Evolutionary conservation across 2,329 filamentous ascomycete genomes (phyloP).

Genomic region (Gyromitra esculenta): DNA sequence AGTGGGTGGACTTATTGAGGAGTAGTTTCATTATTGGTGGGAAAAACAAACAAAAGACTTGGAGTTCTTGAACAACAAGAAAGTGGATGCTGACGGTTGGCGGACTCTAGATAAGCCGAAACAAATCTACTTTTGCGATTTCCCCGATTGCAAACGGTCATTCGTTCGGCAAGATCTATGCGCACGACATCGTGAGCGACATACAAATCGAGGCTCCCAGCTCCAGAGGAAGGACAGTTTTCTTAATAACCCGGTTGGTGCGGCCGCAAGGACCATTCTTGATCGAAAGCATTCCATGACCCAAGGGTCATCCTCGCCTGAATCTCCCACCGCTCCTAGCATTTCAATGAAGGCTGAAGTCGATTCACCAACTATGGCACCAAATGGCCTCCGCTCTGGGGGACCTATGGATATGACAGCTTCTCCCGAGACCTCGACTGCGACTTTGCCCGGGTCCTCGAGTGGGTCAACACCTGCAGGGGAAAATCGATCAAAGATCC

Average conservation of each 20-base stretch:
- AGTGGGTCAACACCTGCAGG: constrained; percentile 41
- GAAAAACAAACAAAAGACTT: constrained; percentile 63
- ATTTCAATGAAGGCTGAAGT: constrained; percentile 54
- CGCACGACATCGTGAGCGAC: constrained; percentile 82
- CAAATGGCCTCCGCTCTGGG: constrained; percentile 39
- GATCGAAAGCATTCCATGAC: constrained; percentile 56
- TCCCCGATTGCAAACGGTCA: constrained; percentile 85
- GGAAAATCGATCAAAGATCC: constrained; percentile 51
- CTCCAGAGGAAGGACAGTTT: constrained; percentile 75
- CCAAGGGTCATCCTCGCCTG: constrained; percentile 57
- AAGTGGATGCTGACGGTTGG: constrained; percentile 44
- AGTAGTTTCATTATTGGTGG: background rate
- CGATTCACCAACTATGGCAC: constrained; percentile 52
- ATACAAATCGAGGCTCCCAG: constrained; percentile 80
- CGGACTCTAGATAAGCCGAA: constrained; percentile 77
- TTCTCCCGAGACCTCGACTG: constrained; percentile 46
- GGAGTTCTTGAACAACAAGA: constrained; percentile 49
- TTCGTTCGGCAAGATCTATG: constrained; percentile 95
- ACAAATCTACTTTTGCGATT: constrained; percentile 93
- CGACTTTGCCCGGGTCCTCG: constrained; percentile 47
- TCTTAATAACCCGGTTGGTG: constrained; percentile 50
- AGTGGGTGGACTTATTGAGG: constrained; percentile 21
- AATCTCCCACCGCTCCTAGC: constrained; percentile 52
- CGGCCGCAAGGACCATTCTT: constrained; percentile 55
- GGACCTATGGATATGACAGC: constrained; percentile 49